Evolutionary conservation across 208 protist genomes (phyloP), one percentile per base, ranked within the genome.

Genomic region (Acanthamoeba comandoni): DNA sequence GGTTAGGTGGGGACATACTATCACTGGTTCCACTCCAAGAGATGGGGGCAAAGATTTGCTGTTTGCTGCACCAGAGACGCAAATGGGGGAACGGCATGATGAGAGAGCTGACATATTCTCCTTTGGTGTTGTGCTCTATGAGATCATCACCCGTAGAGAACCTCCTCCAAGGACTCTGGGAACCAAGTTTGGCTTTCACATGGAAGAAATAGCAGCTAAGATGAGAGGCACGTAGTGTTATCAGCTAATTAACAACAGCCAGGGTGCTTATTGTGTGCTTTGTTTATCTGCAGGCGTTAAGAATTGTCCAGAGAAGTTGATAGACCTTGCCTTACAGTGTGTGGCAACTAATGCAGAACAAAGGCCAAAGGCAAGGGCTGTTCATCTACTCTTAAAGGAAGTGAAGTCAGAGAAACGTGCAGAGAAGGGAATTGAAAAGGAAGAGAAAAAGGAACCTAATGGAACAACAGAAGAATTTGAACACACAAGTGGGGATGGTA

Each of bases 61-160:
- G n/a, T n/a, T n/a, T n/a, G n/a, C n/a, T n/a, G 70, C 88, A 0
- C 88, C 88, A 0, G 88, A 92, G 70, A 43, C 79, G 13, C n/a
- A 17, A 22, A 52, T 86, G 29, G 60, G 71, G 15, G 48, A 86
- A 22, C 48, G 2, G 49, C 31, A 92, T 73, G 73, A 69, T 9
- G 24, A 12, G 26, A 15, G 39, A 12, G 67, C 88, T 19, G 88
- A 92, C 70, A 49, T 92, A n/a, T 92, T 92, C 49, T 29, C 51
- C 48, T 85, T 71, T 22, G 88, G 88, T 8, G 51, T 85, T 1
- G 75, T 85, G 12, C 75, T 85, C 5, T 65, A 51, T 43, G 75
- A 85, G 29, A 29, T 85, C 12, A 64, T 85, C 52, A 85, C 75
- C 1, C 75, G 75, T 43, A 29, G 26, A 15, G 31, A 85, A 3